Evolutionary conservation across 2,329 filamentous ascomycete genomes (phyloP), one percentile per base, ranked within the genome.

Genomic region (Elsinoe arachidis): DNA sequence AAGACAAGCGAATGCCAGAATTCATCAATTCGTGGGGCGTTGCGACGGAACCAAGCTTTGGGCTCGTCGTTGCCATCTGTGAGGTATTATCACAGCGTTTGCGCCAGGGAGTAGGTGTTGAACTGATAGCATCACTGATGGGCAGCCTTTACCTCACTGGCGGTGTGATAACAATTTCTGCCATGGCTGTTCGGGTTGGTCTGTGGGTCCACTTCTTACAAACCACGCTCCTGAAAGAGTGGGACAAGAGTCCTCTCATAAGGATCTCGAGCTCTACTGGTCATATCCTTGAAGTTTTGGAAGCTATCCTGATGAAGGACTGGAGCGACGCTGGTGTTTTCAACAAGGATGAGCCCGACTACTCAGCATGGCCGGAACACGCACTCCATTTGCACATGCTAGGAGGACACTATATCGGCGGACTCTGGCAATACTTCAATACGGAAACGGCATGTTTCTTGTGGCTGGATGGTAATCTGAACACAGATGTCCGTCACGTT

Each of bases 351-450:
- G 11, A 14, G 14, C 17, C n/a, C 15, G 14, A 37, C 2, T 6
- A 14, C 4, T 4, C 30, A 14, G 44, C 15, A 12, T 1, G 10
- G 46, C n/a, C 7, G 39, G 70, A 68, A 67, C 55, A 41, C 56
- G 1, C 60, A 65, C 10, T 57, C 57, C 38, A 57, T n/a, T 30
- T 54, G 23, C 43, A 34, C 19, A 15, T 21, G 33, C 79, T 5
- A 81, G 86, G 46, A 78, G 82, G 41, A 82, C 87, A 66, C 95
- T 80, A 84, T 19, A 84, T 87, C 3, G 83, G 87, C 38, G 87
- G 88, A 63, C 80, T 96, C 43, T 81, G 87, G 0, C 87, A 92
- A 58, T 81, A 85, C 14, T 74, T 96, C 3, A 87, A 95, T 68
- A 76, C 82, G 4, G 80, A 90, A 61, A 81, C 86, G 38, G 85